phyloP scores from a whole-genome alignment of 345 rosid species.

The Punica granatum region DNA sequence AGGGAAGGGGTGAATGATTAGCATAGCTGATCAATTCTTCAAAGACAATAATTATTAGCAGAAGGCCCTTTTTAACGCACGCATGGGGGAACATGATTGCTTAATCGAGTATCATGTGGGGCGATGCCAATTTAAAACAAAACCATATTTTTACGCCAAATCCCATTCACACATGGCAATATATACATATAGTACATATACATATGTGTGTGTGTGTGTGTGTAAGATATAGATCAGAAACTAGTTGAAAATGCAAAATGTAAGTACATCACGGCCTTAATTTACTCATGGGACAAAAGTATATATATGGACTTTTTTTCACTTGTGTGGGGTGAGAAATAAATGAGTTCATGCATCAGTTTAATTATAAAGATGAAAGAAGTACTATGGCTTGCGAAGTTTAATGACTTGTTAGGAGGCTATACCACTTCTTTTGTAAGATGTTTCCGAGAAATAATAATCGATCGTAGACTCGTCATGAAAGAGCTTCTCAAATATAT shows the following conservation, averaged over 20 bases:
- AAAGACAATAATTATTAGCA: not conserved
- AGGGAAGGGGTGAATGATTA: not conserved
- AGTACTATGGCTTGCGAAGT: no score
- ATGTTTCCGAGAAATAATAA: not conserved
- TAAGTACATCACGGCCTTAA: not conserved
- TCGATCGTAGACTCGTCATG: not conserved
- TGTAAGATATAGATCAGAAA: no score
- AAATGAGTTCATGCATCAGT: not conserved
- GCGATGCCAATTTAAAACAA: not conserved
- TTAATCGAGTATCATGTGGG: not conserved
- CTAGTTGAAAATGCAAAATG: no score
- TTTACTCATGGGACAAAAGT: no score
- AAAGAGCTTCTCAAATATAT: not conserved
- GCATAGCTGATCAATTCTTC: not conserved
- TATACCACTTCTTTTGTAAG: not conserved
- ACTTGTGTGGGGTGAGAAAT: no score
- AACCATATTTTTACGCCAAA: not conserved
- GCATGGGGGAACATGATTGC: slow-evolving; percentile 1
- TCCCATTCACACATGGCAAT: not conserved
- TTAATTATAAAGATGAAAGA: not conserved
- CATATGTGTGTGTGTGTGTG: no score
- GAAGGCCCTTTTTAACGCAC: not conserved
- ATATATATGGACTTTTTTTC: no score
- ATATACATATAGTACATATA: no score
- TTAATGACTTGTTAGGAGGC: no score